Percentiles rank a stretch among this genome's conserved stretches.
phyloP scores from a whole-genome alignment of 306 rosid species.

The Abrus precatorius region DNA sequence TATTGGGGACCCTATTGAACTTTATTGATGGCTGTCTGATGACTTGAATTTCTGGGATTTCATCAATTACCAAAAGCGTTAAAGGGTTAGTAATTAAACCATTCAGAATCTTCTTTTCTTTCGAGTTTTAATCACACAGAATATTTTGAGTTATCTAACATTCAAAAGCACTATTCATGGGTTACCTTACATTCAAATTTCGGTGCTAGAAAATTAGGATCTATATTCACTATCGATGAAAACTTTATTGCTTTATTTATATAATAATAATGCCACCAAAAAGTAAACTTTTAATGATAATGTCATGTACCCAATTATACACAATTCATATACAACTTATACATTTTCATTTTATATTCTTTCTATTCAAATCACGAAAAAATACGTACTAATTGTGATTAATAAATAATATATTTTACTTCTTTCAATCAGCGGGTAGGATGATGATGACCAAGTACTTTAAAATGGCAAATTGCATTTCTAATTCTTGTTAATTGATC shows the following conservation, averaged over 20 bases:
- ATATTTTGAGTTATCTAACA: conserved; percentile 17
- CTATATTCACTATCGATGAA: neutral
- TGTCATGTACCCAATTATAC: too few relatives aligned
- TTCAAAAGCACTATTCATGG: conserved; percentile 36
- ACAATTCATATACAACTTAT: neutral
- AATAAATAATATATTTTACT: neutral
- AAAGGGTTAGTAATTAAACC: conserved; percentile 41
- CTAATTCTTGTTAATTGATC: conserved; percentile 11
- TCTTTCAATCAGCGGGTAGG: neutral
- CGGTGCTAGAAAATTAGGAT: conserved; percentile 1
- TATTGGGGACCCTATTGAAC: conserved; percentile 48
- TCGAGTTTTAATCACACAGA: conserved; percentile 1
- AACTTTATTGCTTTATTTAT: neutral
- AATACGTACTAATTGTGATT: neutral
- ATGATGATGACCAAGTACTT: neutral
- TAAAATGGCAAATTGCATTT: neutral
- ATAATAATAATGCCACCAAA: neutral
- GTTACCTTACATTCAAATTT: conserved; percentile 44
- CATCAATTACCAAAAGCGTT: conserved; percentile 50
- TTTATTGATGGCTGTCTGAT: conserved; percentile 39
- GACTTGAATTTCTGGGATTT: conserved; percentile 48
- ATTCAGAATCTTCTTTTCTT: conserved; percentile 50
- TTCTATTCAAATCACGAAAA: neutral
- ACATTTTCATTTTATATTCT: neutral
- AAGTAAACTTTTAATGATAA: neutral